Conservation (phyloP, 257 asterid species). For the Oldenlandia corymbosa region DNA sequence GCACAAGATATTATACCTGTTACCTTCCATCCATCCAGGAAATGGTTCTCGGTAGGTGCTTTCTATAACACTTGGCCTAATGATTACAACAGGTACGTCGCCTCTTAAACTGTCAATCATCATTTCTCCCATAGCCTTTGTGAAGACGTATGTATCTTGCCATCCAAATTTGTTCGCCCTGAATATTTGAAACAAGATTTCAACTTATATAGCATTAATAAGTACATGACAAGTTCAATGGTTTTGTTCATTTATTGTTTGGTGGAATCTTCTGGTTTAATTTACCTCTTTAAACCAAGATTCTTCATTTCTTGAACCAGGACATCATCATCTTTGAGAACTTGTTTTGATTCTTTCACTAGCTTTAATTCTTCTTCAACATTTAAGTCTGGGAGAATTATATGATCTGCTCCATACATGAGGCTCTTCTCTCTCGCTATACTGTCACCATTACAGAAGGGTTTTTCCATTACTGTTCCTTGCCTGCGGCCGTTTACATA, state of each 20-base stretch:
- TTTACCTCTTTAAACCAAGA: conserved; percentile 75
- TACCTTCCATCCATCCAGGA: conserved; percentile 99
- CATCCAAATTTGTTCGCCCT: conserved; percentile 97
- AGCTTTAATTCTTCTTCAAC: conserved; percentile 78
- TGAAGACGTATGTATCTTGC: conserved; percentile 94
- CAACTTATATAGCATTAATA: conserved; percentile 2
- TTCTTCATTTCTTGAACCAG: conserved; percentile 63
- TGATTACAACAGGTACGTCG: conserved; percentile 72
- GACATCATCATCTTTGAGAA: conserved; percentile 31
- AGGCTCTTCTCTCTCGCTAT: conserved; percentile 50
- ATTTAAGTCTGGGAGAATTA: conserved; percentile 37
- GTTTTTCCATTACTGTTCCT: conserved; percentile 80
- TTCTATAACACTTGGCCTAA: conserved; percentile 93
- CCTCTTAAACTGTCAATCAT: conserved; percentile 73
- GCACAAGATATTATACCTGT: conserved; percentile 39
- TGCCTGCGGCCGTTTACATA: conserved; percentile 90
- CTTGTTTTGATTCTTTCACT: conserved; percentile 56
- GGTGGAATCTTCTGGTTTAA: not conserved
- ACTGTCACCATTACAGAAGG: conserved; percentile 65
- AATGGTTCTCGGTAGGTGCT: conserved; percentile 95
- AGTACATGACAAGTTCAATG: not conserved
- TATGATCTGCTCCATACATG: conserved; percentile 27
- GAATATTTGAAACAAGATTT: not conserved
- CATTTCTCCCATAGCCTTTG: conserved; percentile 99
- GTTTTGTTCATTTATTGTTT: no score